Evolutionary conservation across 192 early-diverging fungal species (phyloP), one percentile per base, ranked within the genome.

Genomic region (Anaeromyces robustus): DNA sequence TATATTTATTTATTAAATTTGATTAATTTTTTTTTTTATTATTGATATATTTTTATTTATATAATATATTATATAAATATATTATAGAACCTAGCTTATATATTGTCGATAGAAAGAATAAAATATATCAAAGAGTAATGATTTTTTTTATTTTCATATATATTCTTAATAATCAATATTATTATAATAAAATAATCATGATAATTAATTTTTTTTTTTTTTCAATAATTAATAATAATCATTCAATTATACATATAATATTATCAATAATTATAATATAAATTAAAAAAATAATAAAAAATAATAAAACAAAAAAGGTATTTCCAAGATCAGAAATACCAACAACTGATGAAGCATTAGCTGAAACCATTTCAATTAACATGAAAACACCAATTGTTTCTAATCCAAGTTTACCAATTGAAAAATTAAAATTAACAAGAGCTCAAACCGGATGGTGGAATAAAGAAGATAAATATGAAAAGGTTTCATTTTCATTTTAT

Each of bases 271-370:
- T n/a, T n/a, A n/a, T n/a, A n/a, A n/a, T n/a, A n/a, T n/a, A n/a
- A n/a, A n/a, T n/a, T n/a, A n/a, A n/a, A n/a, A n/a, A n/a, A n/a
- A n/a, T n/a, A n/a, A n/a, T n/a, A n/a, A n/a, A n/a, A n/a, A n/a
- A n/a, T 29, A 11, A 79, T 78, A 83, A 86, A 83, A 22, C 78
- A 81, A 12, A 81, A 79, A 32, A 77, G 88, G 6, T 88, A 88
- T 19, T 80, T 86, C 43, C 81, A 82, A 77, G 89, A 88, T 81
- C 89, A 85, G 80, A 83, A 89, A 43, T 83, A 83, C 19, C 81
- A 82, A 29, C 79, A 85, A 31, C 80, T 29, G 30, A 80, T 41
- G 41, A 31, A 30, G 30, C 80, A 13, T 77, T 41, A 37, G 32
- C 32, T 29, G 41, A 31, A 30, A 43, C 80, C 1, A 77, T 80